These are phyloP conservation scores for Eucalyptus fibrosa DNA, from an alignment of 345 rosid species.

Conservation along the genomic window DNA sequence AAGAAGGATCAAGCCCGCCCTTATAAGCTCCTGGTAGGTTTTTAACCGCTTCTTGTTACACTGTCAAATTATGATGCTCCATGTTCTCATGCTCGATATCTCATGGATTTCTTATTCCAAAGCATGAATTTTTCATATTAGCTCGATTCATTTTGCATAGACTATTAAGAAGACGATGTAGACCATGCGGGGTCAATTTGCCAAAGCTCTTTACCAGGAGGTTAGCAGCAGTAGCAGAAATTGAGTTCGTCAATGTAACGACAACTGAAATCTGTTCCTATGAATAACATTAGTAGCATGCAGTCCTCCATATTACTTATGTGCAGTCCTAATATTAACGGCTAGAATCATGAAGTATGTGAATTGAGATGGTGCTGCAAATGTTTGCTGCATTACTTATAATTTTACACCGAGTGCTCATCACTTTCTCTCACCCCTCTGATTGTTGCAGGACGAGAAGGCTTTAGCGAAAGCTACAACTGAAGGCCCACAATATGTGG, in stretches of 20 bases:
- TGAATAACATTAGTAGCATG: neutral
- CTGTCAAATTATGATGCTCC: neutral
- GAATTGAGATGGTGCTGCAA: neutral
- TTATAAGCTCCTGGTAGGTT: neutral
- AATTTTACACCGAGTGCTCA: neutral
- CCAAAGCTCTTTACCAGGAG: conserved; percentile 81
- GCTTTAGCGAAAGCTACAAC: conserved; percentile 4
- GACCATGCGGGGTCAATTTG: conserved; percentile 63
- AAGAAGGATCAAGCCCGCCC: neutral
- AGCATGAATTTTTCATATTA: neutral
- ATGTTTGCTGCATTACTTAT: neutral
- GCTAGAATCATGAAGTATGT: neutral
- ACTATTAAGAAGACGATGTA: conserved; percentile 63
- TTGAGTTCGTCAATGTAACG: conserved; percentile 15
- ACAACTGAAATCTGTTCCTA: neutral
- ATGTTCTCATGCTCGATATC: neutral
- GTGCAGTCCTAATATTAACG: neutral
- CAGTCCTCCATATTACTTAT: neutral
- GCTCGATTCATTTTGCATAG: conserved; percentile 9
- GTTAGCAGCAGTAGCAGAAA: conserved; percentile 39
- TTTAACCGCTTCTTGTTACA: neutral
- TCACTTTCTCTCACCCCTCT: neutral
- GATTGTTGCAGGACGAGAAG: conserved; percentile 30
- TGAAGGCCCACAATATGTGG: conserved; percentile 26
- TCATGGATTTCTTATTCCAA: neutral